Percentiles rank a stretch among this genome's conserved stretches.
Evolutionary conservation across 2,329 filamentous ascomycete genomes (phyloP).

Genomic region (Botrytis byssoidea): DNA sequence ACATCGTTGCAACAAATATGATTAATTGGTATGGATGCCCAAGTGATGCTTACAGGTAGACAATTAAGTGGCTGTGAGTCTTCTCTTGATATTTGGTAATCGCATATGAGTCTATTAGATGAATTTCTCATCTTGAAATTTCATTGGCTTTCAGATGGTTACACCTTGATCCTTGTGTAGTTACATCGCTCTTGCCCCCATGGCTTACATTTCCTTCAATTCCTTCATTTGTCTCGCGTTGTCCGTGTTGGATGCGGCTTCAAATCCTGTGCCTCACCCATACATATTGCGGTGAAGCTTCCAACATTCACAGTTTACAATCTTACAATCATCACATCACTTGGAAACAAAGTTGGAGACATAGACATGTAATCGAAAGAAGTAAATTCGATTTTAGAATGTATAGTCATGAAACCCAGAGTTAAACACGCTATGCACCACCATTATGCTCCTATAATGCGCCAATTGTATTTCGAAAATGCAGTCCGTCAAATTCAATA

Average conservation of each 20-base stretch:
- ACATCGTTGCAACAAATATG: neutral
- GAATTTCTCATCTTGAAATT: neutral
- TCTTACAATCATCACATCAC: neutral
- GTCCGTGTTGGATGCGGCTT: neutral
- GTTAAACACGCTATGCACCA: slow-evolving; percentile 15
- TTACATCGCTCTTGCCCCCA: neutral
- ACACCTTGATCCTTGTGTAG: neutral
- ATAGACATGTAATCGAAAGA: neutral
- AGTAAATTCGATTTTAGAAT: neutral
- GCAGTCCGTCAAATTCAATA: neutral
- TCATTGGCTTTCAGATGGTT: neutral
- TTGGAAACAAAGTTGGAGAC: neutral
- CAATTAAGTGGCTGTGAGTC: neutral
- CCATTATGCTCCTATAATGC: slow-evolving; percentile 9
- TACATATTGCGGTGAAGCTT: neutral
- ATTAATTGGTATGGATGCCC: neutral
- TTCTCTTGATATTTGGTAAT: neutral
- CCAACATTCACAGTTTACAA: neutral
- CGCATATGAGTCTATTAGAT: neutral
- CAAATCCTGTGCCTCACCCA: neutral
- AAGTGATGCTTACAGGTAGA: neutral
- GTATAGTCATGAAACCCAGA: slow-evolving; percentile 9
- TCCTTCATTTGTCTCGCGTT: neutral
- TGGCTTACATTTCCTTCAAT: neutral
- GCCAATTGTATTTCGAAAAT: slow-evolving; percentile 3